Conservation (phyloP, 2,329 filamentous ascomycete species). For the Alternaria conjuncta region DNA sequence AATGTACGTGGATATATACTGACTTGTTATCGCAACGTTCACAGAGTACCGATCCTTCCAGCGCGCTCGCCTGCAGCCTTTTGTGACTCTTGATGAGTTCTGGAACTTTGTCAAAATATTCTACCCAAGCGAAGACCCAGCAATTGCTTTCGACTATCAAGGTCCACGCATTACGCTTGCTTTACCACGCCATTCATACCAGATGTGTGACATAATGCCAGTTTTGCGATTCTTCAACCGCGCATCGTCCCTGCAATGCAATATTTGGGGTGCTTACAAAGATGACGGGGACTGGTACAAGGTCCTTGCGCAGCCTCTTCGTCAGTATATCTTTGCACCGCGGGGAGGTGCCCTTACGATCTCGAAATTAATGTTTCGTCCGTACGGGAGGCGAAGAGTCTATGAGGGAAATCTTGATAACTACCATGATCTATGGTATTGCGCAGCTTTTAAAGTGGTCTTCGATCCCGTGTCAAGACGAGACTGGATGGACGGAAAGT, state of each 20-base stretch:
- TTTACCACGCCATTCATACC: not conserved
- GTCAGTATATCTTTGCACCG: not conserved
- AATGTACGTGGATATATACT: not conserved
- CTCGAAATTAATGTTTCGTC: not conserved
- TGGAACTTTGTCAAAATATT: not conserved
- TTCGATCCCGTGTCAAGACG: not conserved
- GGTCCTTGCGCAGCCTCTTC: fast-evolving
- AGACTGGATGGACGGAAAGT: not conserved
- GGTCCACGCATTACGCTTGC: not conserved
- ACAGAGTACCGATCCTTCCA: not conserved
- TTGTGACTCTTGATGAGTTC: not conserved
- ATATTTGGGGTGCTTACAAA: not conserved
- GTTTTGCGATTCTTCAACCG: not conserved
- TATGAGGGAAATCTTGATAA: not conserved
- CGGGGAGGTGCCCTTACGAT: not conserved
- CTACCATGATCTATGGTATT: not conserved
- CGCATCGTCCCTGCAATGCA: not conserved
- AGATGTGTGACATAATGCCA: not conserved
- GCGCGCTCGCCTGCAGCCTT: not conserved
- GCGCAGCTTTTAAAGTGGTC: not conserved
- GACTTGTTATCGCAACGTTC: not conserved
- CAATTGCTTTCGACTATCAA: fast-evolving
- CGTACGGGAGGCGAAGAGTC: not conserved
- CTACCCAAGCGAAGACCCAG: not conserved
- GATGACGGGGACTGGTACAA: no score